Conservation (phyloP, 495 filamentous ascomycete genomes). For the Tuber melanosporum region DNA sequence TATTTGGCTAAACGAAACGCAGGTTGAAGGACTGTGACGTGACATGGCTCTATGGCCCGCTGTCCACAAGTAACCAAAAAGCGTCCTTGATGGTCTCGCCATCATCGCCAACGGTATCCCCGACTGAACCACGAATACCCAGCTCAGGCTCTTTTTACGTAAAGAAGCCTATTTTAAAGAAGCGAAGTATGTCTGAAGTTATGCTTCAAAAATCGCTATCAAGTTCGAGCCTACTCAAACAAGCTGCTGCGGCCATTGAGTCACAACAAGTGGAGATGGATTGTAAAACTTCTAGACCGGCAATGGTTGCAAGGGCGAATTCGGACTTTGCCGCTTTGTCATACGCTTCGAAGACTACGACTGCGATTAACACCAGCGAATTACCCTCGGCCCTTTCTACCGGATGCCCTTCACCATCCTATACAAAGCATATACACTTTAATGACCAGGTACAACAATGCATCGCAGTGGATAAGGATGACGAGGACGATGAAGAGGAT, state of each 20-base stretch:
- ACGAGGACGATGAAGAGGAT: constrained; percentile 60
- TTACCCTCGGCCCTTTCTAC: constrained; percentile 57
- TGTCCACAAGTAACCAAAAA: constrained; percentile 60
- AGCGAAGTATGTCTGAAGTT: constrained; percentile 88
- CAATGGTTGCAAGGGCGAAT: constrained; percentile 44
- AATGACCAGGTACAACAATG: constrained; percentile 93
- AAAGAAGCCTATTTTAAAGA: constrained; percentile 88
- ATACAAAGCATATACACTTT: constrained; percentile 83
- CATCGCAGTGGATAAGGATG: constrained; percentile 83
- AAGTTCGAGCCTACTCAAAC: constrained; percentile 82
- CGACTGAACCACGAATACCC: constrained; percentile 42
- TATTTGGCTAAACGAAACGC: constrained; percentile 27
- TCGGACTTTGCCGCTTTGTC: constrained; percentile 60
- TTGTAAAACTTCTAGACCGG: constrained; percentile 44
- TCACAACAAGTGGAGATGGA: constrained; percentile 67
- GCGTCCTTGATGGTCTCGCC: constrained; percentile 45
- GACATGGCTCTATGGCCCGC: constrained; percentile 93
- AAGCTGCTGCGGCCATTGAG: constrained; percentile 85
- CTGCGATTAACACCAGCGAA: constrained; percentile 53
- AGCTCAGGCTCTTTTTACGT: constrained; percentile 41
- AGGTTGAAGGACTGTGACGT: constrained; percentile 98
- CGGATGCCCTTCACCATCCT: constrained; percentile 44
- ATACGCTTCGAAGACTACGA: constrained; percentile 53
- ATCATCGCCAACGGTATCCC: constrained; percentile 48
- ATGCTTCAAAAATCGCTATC: constrained; percentile 91